Evolutionary conservation across 2,329 filamentous ascomycete genomes (phyloP), one percentile per base, ranked within the genome.

Genomic region (Colletotrichum acutatum): DNA sequence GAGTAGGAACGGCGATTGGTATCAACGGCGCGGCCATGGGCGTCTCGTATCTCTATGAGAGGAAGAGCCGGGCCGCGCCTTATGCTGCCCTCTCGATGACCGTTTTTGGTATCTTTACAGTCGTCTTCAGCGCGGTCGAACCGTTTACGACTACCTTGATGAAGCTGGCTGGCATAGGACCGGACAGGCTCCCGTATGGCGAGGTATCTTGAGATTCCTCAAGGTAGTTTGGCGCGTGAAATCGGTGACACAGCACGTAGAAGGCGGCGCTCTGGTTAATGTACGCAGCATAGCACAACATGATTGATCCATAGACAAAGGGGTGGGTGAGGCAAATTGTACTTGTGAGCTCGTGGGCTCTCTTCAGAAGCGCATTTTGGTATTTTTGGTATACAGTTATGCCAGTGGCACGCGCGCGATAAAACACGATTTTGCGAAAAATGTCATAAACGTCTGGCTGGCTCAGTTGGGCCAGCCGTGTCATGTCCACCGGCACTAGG

Each of bases 11-110:
- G 46, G 83, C 87, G 0, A 83, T 90, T 61, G 89, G 89, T 3
- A 86, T 90, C 80, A 91, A 90, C 74, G 88, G 88, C 1, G 88
- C 88, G 0, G 89, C 89, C 4, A 90, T 91, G 88, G 89, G 89
- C 2, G 89, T 89, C 0, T 84, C 89, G 0, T 88, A 89, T 72
- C 81, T 90, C 16, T 89, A 90, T 68, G 88, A 90, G 78, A 84
- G 83, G 8, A 82, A 82, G 66, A 89, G 86, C 74, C 84, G 82
- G 1, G 86, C 88, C 4, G 87, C 88, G 2, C 88, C 89, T 0
- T 90, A 90, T 75, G 87, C 89, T 2, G 87, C 86, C 1, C 79
- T 91, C 19, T 84, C 88, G 1, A 90, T 90, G 89, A 89, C 88
- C 7, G 80, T 88, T 5, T 88, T 90, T 76, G 88, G 89, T 0